phyloP scores from a whole-genome alignment of 805 yeast genomes.

The Maudiozyma pseudohumilis region DNA sequence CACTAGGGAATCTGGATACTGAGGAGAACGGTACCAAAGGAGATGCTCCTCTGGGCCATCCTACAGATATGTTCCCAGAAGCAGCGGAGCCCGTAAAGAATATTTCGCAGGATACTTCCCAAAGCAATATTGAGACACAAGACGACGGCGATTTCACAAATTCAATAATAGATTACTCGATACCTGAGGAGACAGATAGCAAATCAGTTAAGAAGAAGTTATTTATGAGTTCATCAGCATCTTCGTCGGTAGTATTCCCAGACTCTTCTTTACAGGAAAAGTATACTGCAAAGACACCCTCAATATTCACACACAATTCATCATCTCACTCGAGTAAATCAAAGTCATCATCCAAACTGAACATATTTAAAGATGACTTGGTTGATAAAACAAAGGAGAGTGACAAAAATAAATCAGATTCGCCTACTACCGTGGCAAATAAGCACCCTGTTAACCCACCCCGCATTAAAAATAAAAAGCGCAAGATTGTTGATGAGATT shows the following conservation, averaged over 20 bases:
- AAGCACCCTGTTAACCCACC: conserved; percentile 28
- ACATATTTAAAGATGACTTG: conserved; percentile 17
- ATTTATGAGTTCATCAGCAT: no score
- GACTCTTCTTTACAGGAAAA: no score
- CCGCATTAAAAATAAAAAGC: conserved; percentile 17
- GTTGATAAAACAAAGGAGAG: neutral
- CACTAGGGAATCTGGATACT: conserved; percentile 15
- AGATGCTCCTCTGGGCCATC: no score
- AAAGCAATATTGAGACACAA: neutral
- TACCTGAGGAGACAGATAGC: conserved; percentile 23
- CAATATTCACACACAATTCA: neutral
- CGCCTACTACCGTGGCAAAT: conserved; percentile 3
- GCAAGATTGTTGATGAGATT: conserved; percentile 30
- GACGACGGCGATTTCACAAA: conserved; percentile 15
- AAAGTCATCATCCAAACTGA: conserved; percentile 16
- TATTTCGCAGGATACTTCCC: neutral
- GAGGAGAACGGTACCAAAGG: neutral
- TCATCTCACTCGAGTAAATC: neutral
- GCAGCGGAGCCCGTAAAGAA: neutral
- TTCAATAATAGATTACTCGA: conserved; percentile 26
- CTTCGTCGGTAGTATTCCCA: no score
- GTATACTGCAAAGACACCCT: neutral
- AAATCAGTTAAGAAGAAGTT: no score
- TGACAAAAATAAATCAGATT: neutral
- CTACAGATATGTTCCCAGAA: no score